Conservation (phyloP, 2,329 filamentous ascomycete genomes). For the Pezicula carpinea region DNA sequence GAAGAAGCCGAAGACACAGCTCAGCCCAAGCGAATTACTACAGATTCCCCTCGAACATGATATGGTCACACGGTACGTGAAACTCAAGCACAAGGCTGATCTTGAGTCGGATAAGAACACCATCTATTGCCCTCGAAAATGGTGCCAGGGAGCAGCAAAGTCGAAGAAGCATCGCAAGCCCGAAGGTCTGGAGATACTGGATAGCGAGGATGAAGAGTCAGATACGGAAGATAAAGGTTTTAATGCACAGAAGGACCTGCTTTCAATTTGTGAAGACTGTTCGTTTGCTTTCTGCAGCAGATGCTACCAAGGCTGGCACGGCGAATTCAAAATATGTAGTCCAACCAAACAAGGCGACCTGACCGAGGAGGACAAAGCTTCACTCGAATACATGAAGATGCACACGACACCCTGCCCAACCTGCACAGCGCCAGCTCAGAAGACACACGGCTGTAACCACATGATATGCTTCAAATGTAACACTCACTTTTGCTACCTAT, state of each 20-base stretch:
- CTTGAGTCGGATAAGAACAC: constrained; percentile 89
- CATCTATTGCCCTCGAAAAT: constrained; percentile 84
- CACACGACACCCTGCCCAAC: constrained; percentile 88
- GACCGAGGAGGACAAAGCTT: constrained; percentile 79
- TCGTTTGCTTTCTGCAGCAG: constrained; percentile 78
- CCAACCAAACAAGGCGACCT: constrained; percentile 65
- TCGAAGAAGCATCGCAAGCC: constrained; percentile 71
- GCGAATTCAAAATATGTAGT: constrained; percentile 68
- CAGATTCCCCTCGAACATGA: constrained; percentile 69
- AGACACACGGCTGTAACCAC: constrained; percentile 92
- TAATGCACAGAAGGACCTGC: constrained; percentile 48
- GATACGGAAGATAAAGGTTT: constrained; percentile 32
- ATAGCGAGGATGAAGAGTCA: constrained; percentile 51
- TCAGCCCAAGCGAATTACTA: constrained; percentile 80
- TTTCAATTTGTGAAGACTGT: constrained; percentile 86
- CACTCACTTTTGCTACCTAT: constrained; percentile 94
- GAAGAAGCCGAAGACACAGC: constrained; percentile 59
- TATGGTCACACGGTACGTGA: constrained; percentile 79
- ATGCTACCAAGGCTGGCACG: constrained; percentile 80
- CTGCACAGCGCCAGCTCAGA: constrained; percentile 79
- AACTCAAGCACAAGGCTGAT: constrained; percentile 86
- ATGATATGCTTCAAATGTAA: constrained; percentile 91
- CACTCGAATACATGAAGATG: constrained; percentile 73
- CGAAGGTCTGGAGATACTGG: constrained; percentile 56
- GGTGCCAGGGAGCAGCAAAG: constrained; percentile 86